phyloP scores from a whole-genome alignment of 2,329 filamentous ascomycete genomes.

The Cordyceps cicadae region DNA sequence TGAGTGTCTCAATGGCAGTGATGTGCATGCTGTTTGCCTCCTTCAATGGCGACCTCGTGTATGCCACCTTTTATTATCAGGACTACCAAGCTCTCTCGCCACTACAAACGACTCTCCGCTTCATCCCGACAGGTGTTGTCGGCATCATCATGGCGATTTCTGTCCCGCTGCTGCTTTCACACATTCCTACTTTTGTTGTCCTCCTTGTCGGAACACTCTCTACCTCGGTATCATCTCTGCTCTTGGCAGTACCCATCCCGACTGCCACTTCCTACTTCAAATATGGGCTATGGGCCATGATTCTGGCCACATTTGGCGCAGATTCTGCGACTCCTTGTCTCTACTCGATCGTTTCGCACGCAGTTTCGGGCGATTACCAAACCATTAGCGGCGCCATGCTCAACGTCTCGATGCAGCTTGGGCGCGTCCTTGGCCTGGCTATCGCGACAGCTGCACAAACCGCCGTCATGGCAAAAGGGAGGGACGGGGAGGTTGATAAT shows the following conservation, averaged over 20 bases:
- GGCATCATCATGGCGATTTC: too few relatives aligned
- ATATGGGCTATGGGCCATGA: constrained; percentile 53
- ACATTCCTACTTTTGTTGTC: too few relatives aligned
- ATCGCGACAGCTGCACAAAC: too few relatives aligned
- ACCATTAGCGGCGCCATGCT: background rate
- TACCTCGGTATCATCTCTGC: too few relatives aligned
- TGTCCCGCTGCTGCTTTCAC: too few relatives aligned
- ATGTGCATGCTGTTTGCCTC: constrained; percentile 54
- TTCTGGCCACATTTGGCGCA: constrained; percentile 25
- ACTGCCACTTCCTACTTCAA: constrained; percentile 50
- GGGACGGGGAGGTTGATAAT: too few relatives aligned
- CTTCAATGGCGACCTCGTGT: constrained; percentile 56
- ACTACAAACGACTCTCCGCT: too few relatives aligned
- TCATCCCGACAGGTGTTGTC: too few relatives aligned
- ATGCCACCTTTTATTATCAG: constrained; percentile 57
- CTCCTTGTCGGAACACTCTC: too few relatives aligned
- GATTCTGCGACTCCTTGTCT: background rate
- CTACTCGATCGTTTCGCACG: background rate
- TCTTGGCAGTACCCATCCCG: constrained; percentile 35
- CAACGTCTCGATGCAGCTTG: too few relatives aligned
- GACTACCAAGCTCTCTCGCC: constrained; percentile 37
- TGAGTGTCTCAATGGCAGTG: constrained; percentile 51
- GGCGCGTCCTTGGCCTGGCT: too few relatives aligned
- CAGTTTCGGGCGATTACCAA: background rate
- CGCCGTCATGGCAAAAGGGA: too few relatives aligned